Percentiles rank a stretch among this genome's conserved stretches.
Evolutionary conservation across 129 eudicot genomes (phyloP).

Genomic region (Artemisia tridentata): DNA sequence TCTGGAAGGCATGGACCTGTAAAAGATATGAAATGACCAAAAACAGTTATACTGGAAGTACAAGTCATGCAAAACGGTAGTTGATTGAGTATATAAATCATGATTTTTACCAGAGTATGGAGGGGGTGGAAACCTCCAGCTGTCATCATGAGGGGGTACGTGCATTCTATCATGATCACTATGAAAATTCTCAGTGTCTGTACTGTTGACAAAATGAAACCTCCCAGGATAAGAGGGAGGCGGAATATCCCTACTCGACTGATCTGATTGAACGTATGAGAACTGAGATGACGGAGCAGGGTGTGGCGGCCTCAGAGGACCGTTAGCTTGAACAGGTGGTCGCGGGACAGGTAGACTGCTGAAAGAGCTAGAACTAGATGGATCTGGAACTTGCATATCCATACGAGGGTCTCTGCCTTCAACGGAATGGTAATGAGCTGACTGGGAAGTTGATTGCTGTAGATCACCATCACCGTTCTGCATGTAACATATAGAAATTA

Average conservation of each 20-base stretch:
- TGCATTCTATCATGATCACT: constrained; percentile 70
- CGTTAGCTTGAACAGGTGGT: constrained; percentile 40
- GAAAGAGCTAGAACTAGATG: constrained; percentile 40
- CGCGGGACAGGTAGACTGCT: constrained; percentile 32
- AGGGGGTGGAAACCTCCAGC: constrained; percentile 71
- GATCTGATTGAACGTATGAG: constrained; percentile 71
- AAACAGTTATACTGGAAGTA: not conserved
- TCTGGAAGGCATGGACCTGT: constrained; percentile 67
- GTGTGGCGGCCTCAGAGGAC: constrained; percentile 71
- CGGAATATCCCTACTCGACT: constrained; percentile 55
- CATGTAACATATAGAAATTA: constrained; percentile 15
- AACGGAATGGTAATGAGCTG: constrained; percentile 33
- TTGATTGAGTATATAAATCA: not conserved
- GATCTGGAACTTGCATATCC: constrained; percentile 40
- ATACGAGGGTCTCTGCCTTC: constrained; percentile 34
- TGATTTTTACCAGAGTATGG: constrained; percentile 52
- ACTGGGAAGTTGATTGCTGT: constrained; percentile 25
- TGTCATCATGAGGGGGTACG: constrained; percentile 52
- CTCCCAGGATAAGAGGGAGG: constrained; percentile 63
- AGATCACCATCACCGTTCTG: constrained; percentile 38
- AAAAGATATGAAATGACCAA: not conserved
- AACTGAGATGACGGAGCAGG: constrained; percentile 87
- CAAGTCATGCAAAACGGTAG: not conserved
- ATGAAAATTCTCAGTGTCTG: constrained; percentile 59
- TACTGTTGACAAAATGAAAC: constrained; percentile 44